Evolutionary conservation across 441 rosid genomes (phyloP).

Genomic region (Gossypium armourianum): DNA sequence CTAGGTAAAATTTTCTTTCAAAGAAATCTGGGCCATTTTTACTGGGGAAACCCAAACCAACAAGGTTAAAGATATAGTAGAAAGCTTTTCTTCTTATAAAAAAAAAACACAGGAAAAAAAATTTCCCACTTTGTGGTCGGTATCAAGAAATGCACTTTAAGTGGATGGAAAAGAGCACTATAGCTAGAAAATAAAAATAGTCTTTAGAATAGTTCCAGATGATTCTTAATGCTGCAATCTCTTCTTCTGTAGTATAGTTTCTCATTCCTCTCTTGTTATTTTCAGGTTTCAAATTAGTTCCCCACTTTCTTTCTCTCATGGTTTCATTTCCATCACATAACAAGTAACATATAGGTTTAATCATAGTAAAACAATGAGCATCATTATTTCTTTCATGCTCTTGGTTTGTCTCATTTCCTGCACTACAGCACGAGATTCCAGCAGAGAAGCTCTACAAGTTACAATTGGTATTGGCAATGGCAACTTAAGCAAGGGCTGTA

Average conservation of each 20-base stretch:
- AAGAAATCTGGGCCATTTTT: neutral
- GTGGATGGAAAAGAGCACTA: neutral
- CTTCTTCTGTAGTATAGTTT: neutral
- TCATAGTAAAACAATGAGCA: conserved; percentile 10
- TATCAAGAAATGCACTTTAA: neutral
- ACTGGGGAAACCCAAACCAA: neutral
- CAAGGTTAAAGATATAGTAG: neutral
- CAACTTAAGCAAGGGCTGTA: conserved; percentile 19
- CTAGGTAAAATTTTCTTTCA: neutral
- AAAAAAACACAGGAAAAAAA: neutral
- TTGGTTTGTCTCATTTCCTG: conserved; percentile 18
- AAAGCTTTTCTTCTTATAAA: neutral
- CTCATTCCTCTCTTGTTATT: neutral
- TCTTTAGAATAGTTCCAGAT: conserved; percentile 5
- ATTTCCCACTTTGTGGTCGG: neutral
- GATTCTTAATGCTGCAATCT: neutral
- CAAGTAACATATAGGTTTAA: neutral
- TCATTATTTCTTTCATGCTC: conserved; percentile 19
- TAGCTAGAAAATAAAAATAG: neutral
- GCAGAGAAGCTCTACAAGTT: conserved; percentile 17
- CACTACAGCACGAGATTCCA: conserved; percentile 12
- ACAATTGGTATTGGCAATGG: conserved; percentile 9
- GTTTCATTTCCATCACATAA: conserved; percentile 7
- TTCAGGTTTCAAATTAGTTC: neutral
- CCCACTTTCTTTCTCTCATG: neutral